These are phyloP conservation scores for Phytophthora sp. DNA, from an alignment of 352 stramenopile genomes.

Conservation along the genomic window DNA sequence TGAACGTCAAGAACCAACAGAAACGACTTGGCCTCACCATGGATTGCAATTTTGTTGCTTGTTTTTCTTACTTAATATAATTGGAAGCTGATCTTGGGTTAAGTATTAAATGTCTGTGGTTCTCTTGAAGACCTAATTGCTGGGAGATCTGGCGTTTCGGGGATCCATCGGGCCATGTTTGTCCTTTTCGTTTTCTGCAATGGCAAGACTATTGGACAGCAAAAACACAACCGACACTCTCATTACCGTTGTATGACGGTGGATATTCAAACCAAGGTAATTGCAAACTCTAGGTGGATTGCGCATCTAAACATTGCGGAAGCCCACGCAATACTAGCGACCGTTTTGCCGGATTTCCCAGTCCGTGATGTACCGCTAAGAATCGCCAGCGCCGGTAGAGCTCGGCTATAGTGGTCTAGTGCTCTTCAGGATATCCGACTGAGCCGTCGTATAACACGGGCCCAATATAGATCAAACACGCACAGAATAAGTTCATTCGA, in stretches of 20 bases:
- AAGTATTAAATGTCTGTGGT: too few relatives aligned
- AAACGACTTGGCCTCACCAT: too few relatives aligned
- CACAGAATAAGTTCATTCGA: too few relatives aligned
- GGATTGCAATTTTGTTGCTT: too few relatives aligned
- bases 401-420: not conserved
- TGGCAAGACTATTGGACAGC: not conserved
- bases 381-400: conserved; percentile 5
- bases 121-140: too few relatives aligned
- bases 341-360: not conserved
- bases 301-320: not conserved
- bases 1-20: too few relatives aligned
- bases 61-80: too few relatives aligned
- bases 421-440: conserved; percentile 1
- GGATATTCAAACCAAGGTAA: conserved; percentile 9
- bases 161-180: not conserved
- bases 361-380: conserved; percentile 5
- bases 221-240: not conserved
- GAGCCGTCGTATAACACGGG: not conserved
- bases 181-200: not conserved
- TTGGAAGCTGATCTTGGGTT: too few relatives aligned
- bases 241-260: conserved; percentile 13
- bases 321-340: not conserved
- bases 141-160: conserved; percentile 7
- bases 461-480: too few relatives aligned
- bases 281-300: not conserved